A percentile compares a stretch with the other conserved stretches of the same genome.
Evolutionary conservation across 2,329 filamentous ascomycete species (phyloP).

Genomic region (Talaromyces piceae): DNA sequence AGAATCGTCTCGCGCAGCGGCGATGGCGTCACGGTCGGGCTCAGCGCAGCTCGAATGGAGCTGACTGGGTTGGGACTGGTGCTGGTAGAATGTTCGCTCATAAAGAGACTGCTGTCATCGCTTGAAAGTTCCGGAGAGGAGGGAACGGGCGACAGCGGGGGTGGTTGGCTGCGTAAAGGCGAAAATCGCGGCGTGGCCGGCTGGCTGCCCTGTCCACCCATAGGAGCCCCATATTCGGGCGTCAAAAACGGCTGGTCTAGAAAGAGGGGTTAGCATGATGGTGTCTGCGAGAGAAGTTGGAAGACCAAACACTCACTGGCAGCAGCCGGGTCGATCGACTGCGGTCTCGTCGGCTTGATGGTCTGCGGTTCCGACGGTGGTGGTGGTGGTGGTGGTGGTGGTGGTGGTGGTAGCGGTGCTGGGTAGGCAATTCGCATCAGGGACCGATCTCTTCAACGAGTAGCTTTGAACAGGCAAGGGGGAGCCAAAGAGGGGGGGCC

Average conservation of each 20-base stretch:
- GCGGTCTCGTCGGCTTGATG: conserved; percentile 39
- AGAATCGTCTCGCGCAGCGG: conserved; percentile 2
- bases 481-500: too few species aligned
- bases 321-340: conserved; percentile 50
- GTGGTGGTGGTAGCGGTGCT: too few species aligned
- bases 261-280: too few species aligned
- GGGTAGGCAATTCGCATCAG: neutral
- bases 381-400: too few species aligned
- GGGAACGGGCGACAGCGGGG: conserved; percentile 32
- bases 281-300: too few species aligned
- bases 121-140: conserved; percentile 41
- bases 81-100: neutral
- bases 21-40: conserved; percentile 7
- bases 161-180: conserved; percentile 31
- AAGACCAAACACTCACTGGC: conserved; percentile 48
- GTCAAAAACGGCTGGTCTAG: conserved; percentile 38
- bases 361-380: conserved; percentile 4
- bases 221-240: conserved; percentile 52
- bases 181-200: conserved; percentile 52
- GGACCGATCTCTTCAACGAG: neutral
- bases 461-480: conserved; percentile 21
- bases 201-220: conserved; percentile 54
- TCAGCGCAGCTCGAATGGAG: conserved; percentile 4
- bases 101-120: conserved; percentile 36
- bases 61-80: conserved; percentile 3